Evolutionary conservation across 129 eudicot genomes (phyloP).

Genomic region (Arctium minus): DNA sequence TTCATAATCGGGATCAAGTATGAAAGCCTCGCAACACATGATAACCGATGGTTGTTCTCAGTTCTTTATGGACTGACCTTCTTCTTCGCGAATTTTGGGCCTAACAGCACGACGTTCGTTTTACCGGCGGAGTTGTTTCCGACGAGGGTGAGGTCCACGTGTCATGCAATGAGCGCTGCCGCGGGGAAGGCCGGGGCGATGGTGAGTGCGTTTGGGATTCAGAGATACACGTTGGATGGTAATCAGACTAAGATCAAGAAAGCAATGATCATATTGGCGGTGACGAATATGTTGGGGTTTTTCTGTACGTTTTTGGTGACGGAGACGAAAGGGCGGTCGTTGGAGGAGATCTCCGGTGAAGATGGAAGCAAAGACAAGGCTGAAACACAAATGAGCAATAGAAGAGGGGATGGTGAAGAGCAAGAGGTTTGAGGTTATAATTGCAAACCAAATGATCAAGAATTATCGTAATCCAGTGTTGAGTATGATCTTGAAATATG

Average conservation of each 20-base stretch:
- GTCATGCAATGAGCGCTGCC: slow-evolving; percentile 63
- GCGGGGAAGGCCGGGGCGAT: slow-evolving; percentile 71
- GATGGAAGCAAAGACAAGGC: slow-evolving; percentile 37
- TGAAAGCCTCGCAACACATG: slow-evolving; percentile 17
- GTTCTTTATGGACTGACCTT: slow-evolving; percentile 50
- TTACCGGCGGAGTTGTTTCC: slow-evolving; percentile 72
- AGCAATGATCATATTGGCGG: slow-evolving; percentile 44
- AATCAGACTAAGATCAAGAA: slow-evolving; percentile 14
- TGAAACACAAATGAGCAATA: slow-evolving; percentile 29
- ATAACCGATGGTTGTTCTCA: slow-evolving; percentile 40
- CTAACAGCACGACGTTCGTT: slow-evolving; percentile 58
- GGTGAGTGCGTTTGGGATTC: slow-evolving; percentile 52
- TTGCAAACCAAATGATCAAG: background rate
- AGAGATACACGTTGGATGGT: slow-evolving; percentile 30
- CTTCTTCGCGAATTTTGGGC: slow-evolving; percentile 70
- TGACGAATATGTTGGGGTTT: slow-evolving; percentile 54
- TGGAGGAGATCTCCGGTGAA: slow-evolving; percentile 70
- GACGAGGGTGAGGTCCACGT: slow-evolving; percentile 53
- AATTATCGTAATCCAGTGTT: background rate
- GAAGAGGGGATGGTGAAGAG: background rate
- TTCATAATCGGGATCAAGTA: slow-evolving; percentile 47
- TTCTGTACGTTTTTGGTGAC: slow-evolving; percentile 51
- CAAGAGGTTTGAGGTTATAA: slow-evolving; percentile 11
- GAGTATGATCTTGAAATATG: background rate
- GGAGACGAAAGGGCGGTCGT: slow-evolving; percentile 64